Evolutionary conservation across 2,329 filamentous ascomycete species (phyloP).

Genomic region (Pyrenochaeta sp.): DNA sequence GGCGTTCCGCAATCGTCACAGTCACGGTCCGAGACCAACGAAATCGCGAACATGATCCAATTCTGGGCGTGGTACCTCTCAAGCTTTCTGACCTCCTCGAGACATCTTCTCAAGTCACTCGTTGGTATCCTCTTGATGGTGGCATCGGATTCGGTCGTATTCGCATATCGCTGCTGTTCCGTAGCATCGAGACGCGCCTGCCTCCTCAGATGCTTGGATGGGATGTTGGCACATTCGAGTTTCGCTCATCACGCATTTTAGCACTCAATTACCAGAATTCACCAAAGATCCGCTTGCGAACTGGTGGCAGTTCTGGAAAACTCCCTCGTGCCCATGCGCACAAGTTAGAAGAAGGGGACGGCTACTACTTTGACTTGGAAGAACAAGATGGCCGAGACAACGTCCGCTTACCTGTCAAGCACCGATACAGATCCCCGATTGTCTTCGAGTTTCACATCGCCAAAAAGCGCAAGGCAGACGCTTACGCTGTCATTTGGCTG

Average conservation of each 20-base stretch:
- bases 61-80: conserved; percentile 89
- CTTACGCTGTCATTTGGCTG: conserved; percentile 85
- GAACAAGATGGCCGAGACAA: conserved; percentile 58
- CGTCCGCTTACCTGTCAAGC: conserved; percentile 85
- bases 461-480: conserved; percentile 73
- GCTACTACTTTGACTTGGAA: conserved; percentile 66
- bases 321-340: conserved; percentile 70
- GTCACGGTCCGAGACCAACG: conserved; percentile 87
- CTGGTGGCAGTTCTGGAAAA: conserved; percentile 80
- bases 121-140: conserved; percentile 96
- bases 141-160: conserved; percentile 89
- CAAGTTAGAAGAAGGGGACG: conserved; percentile 65
- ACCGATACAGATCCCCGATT: conserved; percentile 87
- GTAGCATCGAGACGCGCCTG: conserved; percentile 83
- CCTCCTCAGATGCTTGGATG: conserved; percentile 88
- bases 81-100: conserved; percentile 88
- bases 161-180: conserved; percentile 87
- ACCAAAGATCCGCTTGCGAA: conserved; percentile 77
- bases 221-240: conserved; percentile 95
- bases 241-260: conserved; percentile 73
- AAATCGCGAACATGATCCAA: conserved; percentile 91
- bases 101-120: conserved; percentile 82
- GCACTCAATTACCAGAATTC: conserved; percentile 68
- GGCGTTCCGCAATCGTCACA: conserved; percentile 86
- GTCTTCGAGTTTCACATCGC: conserved; percentile 83